Evolutionary conservation across 2,329 filamentous ascomycete genomes (phyloP).

Genomic region (Hymenoscyphus fraxineus): DNA sequence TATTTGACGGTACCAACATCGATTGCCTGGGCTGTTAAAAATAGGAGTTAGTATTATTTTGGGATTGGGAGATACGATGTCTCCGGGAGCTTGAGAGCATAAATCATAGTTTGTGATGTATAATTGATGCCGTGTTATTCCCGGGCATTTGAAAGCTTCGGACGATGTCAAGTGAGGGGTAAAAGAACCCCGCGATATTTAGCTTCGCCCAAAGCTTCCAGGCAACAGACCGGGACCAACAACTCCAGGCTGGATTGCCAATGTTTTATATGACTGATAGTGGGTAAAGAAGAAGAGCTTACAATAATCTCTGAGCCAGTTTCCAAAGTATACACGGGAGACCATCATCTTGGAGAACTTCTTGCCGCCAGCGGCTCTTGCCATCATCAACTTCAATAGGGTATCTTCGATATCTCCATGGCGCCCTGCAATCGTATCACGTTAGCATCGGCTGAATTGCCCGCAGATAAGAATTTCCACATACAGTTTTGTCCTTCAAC

Average conservation of each 20-base stretch:
- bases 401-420: slow-evolving; percentile 93
- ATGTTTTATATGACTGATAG: neutral
- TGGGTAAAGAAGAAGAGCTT: slow-evolving; percentile 9
- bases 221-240: neutral
- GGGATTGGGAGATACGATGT: neutral
- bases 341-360: slow-evolving; percentile 88
- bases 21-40: slow-evolving; percentile 66
- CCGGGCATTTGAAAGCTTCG: neutral
- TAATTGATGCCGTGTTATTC: neutral
- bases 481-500: slow-evolving; percentile 79
- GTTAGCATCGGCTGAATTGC: slow-evolving; percentile 16
- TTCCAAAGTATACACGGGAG: slow-evolving; percentile 90
- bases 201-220: neutral
- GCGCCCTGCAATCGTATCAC: slow-evolving; percentile 50
- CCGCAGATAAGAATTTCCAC: slow-evolving; percentile 29
- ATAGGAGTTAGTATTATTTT: slow-evolving; percentile 14
- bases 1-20: slow-evolving; percentile 90
- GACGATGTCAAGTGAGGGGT: neutral
- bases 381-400: slow-evolving; percentile 66
- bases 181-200: neutral
- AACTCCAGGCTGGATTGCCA: neutral
- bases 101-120: no score
- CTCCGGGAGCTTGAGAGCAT: neutral
- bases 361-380: slow-evolving; percentile 61
- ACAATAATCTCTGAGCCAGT: slow-evolving; percentile 89